Conservation (phyloP, 179 eudicot species). For the Nepenthes alata region DNA sequence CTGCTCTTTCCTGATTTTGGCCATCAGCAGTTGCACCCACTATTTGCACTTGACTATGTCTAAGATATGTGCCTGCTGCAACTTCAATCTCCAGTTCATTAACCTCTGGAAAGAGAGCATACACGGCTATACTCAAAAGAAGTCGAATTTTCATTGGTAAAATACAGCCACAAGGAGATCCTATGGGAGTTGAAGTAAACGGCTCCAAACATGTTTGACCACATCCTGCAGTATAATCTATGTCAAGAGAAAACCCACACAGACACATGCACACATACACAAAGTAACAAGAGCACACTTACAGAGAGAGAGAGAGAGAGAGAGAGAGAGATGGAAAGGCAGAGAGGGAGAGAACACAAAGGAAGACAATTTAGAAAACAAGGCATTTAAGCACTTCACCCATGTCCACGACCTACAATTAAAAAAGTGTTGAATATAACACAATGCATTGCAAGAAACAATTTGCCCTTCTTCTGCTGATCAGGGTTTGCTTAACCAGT, state of each 20-base stretch:
- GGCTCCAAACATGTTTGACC: slow-evolving; percentile 84
- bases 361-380: too few relatives aligned
- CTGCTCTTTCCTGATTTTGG: slow-evolving; percentile 58
- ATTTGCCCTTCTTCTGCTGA: too few relatives aligned
- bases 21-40: slow-evolving; percentile 87
- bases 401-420: too few relatives aligned
- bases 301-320: too few relatives aligned
- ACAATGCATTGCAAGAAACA: too few relatives aligned
- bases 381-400: too few relatives aligned
- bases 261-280: too few relatives aligned
- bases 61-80: slow-evolving; percentile 77
- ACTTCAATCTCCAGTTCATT: slow-evolving; percentile 68
- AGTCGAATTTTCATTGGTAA: slow-evolving; percentile 80
- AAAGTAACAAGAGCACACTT: too few relatives aligned
- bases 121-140: slow-evolving; percentile 58
- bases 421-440: too few relatives aligned
- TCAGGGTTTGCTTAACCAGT: too few relatives aligned
- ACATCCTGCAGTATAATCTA: slow-evolving; percentile 38
- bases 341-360: too few relatives aligned
- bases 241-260: not conserved
- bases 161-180: slow-evolving; percentile 89
- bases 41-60: slow-evolving; percentile 72
- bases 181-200: slow-evolving; percentile 53
- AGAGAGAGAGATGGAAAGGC: too few relatives aligned
- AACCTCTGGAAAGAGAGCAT: slow-evolving; percentile 64